Conservation (phyloP, 202 grass and related monocot genomes). For the Digitaria exilis region DNA sequence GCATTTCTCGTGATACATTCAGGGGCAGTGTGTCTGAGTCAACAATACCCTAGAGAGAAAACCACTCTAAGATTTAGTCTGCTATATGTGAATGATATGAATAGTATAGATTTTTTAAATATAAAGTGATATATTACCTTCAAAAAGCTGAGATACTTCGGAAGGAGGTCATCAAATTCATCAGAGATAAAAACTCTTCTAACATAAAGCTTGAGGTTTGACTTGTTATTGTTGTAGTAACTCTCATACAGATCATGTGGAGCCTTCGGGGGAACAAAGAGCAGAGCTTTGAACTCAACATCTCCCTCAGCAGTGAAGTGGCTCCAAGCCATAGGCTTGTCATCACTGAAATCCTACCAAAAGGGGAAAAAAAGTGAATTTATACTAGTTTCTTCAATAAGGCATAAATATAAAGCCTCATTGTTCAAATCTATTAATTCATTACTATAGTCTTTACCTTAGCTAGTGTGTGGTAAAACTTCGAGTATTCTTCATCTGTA, state of each 20-base stretch:
- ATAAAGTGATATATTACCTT: constrained; percentile 52
- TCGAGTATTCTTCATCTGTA: constrained; percentile 90
- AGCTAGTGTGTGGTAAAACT: constrained; percentile 92
- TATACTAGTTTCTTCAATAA: neutral
- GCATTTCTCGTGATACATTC: constrained; percentile 96
- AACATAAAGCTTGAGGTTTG: constrained; percentile 94
- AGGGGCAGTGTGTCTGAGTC: constrained; percentile 95
- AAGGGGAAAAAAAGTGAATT: constrained; percentile 4
- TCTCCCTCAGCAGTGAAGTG: constrained; percentile 97
- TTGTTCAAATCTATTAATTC: neutral
- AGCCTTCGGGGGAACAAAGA: constrained; percentile 92
- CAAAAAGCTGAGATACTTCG: constrained; percentile 95
- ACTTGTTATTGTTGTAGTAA: constrained; percentile 91
- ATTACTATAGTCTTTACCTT: constrained; percentile 58
- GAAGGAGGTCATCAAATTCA: constrained; percentile 95
- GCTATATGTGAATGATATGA: neutral
- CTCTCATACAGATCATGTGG: constrained; percentile 95
- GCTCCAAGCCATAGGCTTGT: constrained; percentile 88
- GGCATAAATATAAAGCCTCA: neutral
- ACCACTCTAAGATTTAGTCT: neutral
- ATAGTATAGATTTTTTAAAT: neutral
- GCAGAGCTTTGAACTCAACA: constrained; percentile 95
- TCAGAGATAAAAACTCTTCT: constrained; percentile 99
- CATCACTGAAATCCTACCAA: constrained; percentile 86
- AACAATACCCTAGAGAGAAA: constrained; percentile 74